Evolutionary conservation across 75 land plant species (phyloP).

Genomic region (Pinus albicaulis): DNA sequence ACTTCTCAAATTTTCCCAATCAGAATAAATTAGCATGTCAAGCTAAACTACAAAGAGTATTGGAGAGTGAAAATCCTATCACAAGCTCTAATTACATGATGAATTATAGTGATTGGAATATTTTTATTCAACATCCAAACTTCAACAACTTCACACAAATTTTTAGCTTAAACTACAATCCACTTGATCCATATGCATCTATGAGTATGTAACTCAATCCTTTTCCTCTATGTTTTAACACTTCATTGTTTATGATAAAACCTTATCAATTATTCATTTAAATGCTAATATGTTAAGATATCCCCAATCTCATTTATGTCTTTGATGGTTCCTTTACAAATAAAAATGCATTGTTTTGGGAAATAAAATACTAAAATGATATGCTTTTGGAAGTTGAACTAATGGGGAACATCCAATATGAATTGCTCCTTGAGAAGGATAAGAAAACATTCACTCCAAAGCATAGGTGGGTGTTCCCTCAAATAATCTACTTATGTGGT

Average conservation of each 20-base stretch:
- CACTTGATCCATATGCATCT: conserved; percentile 43
- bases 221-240: not conserved
- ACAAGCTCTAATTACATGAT: conserved; percentile 52
- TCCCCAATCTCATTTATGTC: no score
- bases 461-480: conserved; percentile 75
- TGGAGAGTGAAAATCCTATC: conserved; percentile 59
- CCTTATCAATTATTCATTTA: no score
- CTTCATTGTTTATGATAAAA: no score
- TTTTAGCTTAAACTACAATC: conserved; percentile 71
- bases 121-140: conserved; percentile 69
- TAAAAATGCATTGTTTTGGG: conserved; percentile 71
- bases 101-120: conserved; percentile 70
- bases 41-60: conserved; percentile 65
- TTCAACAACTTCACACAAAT: conserved; percentile 55
- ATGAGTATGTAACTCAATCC: conserved; percentile 36
- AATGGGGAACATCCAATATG: conserved; percentile 63
- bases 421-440: conserved; percentile 57
- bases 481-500: conserved; percentile 65
- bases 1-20: conserved; percentile 71
- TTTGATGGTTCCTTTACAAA: conserved; percentile 22
- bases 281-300: no score
- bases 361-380: conserved; percentile 72
- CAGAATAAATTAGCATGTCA: conserved; percentile 67
- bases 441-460: conserved; percentile 36
- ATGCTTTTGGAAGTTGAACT: conserved; percentile 60